These are phyloP conservation scores for Ascochyta pisi DNA, from an alignment of 2,329 filamentous ascomycete genomes.

Conservation along the genomic window DNA sequence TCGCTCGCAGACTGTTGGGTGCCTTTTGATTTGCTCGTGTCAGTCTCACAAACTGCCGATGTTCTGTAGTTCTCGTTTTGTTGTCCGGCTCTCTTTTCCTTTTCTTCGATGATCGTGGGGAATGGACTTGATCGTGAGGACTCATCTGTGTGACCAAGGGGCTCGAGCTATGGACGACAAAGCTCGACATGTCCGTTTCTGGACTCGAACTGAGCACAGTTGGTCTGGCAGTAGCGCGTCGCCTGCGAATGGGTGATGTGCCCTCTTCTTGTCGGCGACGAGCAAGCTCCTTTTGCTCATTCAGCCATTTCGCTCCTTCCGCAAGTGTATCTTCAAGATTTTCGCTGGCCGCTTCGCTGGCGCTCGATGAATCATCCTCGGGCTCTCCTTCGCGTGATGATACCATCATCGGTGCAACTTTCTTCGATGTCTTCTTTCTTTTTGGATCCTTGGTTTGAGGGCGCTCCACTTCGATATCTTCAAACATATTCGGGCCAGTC, in stretches of 20 bases:
- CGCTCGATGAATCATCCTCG: not conserved
- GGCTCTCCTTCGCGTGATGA: not conserved
- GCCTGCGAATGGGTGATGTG: not conserved
- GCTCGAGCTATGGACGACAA: not conserved
- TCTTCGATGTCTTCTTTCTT: not conserved
- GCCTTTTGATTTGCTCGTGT: too few relatives aligned
- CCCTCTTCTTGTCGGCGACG: not conserved
- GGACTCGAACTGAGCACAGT: not conserved
- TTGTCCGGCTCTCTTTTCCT: not conserved
- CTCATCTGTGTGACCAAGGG: not conserved
- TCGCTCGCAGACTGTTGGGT: too few relatives aligned
- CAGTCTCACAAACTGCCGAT: too few relatives aligned
- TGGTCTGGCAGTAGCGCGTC: not conserved
- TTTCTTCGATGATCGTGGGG: not conserved
- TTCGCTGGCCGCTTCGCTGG: not conserved
- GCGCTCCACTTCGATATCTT: slow-evolving; percentile 10
- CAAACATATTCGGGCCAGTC: slow-evolving; percentile 23
- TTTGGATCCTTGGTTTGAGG: not conserved
- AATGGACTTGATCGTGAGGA: not conserved
- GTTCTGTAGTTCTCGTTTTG: too few relatives aligned
- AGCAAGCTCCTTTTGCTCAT: not conserved
- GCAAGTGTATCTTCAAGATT: not conserved
- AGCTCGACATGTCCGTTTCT: not conserved
- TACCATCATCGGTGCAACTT: not conserved
- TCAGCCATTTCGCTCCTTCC: not conserved